Base-by-base conservation (phyloP, 73 alveolate genomes). In the Halteria grandinella region DNA sequence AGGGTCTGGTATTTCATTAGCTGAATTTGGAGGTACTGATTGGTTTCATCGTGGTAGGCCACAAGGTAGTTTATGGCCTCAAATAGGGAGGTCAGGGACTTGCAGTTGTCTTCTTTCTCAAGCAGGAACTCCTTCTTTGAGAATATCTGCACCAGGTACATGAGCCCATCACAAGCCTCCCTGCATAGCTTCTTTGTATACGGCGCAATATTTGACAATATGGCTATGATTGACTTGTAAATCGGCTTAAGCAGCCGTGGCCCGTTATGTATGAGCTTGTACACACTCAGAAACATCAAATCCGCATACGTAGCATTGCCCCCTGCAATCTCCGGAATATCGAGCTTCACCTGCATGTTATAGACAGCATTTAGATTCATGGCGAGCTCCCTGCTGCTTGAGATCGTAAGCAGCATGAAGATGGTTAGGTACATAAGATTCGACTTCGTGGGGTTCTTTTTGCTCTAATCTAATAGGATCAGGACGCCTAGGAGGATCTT, bases 21-120 rank as follows among this genome's bases (percentile, higher is more conserved):
- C 31, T 73, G 39, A 0, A 83, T 60, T 43, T 72, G 55, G 14
- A 83, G 40, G 40, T 58, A 69, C 33, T 83, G 71, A 50, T 83
- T 83, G 21, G 87, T 81, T 47, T 74, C 87, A 37, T 83, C 92
- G 28, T 83, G 92, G 37, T 83, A 83, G 23, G 83, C 83, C 15
- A 83, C n/a, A 2, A 83, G 43, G 54, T 83, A 83, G 73, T 83
- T 83, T 3, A 83, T 79, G 0, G 92, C 87, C 59, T 83, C 92
- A 40, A 83, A 73, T 62, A 83, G 45, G 15, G 75, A 57, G 51
- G 78, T 36, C 39, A 69, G 36, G 15, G 76, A 60, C 73, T 81
- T 47, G 55, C 84, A 37, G 45, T 81, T 83, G 63, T 83, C 92
- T 39, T 83, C 92, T 21, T 60, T 49, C 57, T 83, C 83, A 32